phyloP scores from a whole-genome alignment of 768 basidiomycete genomes.

The Lactarius quietus region DNA sequence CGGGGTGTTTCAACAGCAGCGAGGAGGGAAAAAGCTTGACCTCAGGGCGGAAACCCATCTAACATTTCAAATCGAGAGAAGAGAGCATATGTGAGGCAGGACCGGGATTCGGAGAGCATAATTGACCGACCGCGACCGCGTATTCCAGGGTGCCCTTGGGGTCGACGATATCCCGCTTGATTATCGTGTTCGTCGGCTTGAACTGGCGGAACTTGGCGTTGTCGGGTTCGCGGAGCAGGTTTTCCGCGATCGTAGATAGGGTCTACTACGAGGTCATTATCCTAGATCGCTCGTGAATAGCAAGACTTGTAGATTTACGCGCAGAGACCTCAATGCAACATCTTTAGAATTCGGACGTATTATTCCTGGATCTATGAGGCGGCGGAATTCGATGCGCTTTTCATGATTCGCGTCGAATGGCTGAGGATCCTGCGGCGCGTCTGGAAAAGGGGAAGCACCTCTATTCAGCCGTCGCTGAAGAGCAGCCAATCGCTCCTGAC shows the following conservation, averaged over 20 bases:
- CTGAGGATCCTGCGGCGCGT: slow-evolving; percentile 9
- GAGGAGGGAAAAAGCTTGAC: slow-evolving; percentile 37
- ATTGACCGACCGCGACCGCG: slow-evolving; percentile 61
- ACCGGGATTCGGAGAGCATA: slow-evolving; percentile 45
- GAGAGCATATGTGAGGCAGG: not conserved
- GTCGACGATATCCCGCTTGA: slow-evolving; percentile 65
- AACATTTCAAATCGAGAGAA: not conserved
- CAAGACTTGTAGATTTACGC: slow-evolving; percentile 41
- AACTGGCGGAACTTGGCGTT: slow-evolving; percentile 70
- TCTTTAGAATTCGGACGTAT: slow-evolving; percentile 63
- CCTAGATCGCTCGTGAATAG: slow-evolving; percentile 20
- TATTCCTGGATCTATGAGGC: slow-evolving; percentile 78
- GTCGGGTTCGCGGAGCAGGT: slow-evolving; percentile 67
- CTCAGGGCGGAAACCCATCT: slow-evolving; percentile 53
- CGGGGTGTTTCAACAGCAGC: not conserved
- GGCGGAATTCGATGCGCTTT: slow-evolving; percentile 64
- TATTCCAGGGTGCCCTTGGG: slow-evolving; percentile 75
- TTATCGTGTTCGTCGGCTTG: slow-evolving; percentile 68
- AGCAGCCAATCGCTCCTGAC: slow-evolving; percentile 47
- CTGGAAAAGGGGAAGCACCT: not conserved
- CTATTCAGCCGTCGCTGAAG: slow-evolving; percentile 30
- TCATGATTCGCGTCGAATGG: slow-evolving; percentile 52
- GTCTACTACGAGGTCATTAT: slow-evolving; percentile 41
- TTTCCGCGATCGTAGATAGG: slow-evolving; percentile 63
- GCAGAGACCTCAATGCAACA: slow-evolving; percentile 57